Percentiles rank a stretch among this genome's conserved stretches.
These are phyloP conservation scores for Blastocystis sp. DNA, from an alignment of 352 stramenopile species.

Conservation along the genomic window DNA sequence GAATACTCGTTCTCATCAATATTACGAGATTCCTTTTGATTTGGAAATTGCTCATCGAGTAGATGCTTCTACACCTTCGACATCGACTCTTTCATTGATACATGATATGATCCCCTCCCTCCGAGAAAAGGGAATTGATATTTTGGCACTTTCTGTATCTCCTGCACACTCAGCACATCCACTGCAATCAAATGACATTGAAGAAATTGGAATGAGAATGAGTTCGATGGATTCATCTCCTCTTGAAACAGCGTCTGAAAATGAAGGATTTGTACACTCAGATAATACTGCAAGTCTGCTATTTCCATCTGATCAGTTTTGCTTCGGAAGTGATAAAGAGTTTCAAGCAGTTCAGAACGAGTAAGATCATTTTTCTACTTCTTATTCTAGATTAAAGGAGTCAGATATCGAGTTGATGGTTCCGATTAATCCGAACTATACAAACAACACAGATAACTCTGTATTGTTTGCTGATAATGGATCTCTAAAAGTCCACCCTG, in stretches of 20 bases:
- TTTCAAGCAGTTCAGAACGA: background rate
- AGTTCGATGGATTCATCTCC: constrained; percentile 36
- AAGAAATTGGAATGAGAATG: constrained; percentile 22
- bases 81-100: constrained; percentile 25
- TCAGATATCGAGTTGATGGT: background rate
- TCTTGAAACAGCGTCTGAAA: background rate
- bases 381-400: background rate
- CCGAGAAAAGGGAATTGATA: background rate
- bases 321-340: background rate
- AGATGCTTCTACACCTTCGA: background rate
- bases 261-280: background rate
- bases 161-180: background rate
- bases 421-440: background rate
- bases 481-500: background rate
- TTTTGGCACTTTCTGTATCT: background rate
- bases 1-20: background rate
- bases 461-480: background rate
- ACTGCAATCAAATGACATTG: background rate
- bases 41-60: background rate
- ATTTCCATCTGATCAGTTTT: background rate
- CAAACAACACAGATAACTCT: background rate
- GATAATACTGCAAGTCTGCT: background rate
- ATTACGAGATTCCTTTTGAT: constrained; percentile 37
- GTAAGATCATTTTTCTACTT: background rate
- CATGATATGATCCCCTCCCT: constrained; percentile 11